phyloP scores from a whole-genome alignment of 2,329 filamentous ascomycete species.

The Cercospora sojina region DNA sequence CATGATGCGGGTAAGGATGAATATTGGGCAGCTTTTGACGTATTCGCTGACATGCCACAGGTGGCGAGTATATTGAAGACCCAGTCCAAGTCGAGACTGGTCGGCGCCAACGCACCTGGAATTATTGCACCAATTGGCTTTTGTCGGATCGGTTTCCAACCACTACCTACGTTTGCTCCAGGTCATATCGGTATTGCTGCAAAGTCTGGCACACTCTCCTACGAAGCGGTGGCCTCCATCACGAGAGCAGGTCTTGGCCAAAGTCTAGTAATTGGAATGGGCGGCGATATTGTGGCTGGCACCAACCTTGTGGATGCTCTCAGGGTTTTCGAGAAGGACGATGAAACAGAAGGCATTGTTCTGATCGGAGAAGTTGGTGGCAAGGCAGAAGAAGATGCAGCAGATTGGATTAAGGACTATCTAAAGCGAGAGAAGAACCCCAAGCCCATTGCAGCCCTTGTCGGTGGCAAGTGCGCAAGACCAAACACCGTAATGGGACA shows the following conservation, averaged over 20 bases:
- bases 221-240: constrained; percentile 74
- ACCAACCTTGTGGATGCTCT: constrained; percentile 73
- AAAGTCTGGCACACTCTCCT: constrained; percentile 78
- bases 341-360: constrained; percentile 69
- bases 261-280: constrained; percentile 74
- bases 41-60: constrained; percentile 36
- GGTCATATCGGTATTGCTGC: constrained; percentile 73
- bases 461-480: constrained; percentile 66
- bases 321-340: constrained; percentile 63
- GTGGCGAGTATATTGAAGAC: constrained; percentile 69
- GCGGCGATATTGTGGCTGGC: constrained; percentile 71
- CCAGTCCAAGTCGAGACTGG: constrained; percentile 68
- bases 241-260: constrained; percentile 73
- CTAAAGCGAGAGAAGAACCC: constrained; percentile 56
- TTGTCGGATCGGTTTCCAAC: constrained; percentile 75
- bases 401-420: constrained; percentile 71
- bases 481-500: constrained; percentile 73
- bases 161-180: constrained; percentile 67
- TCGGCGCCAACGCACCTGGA: constrained; percentile 78
- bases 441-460: constrained; percentile 73
- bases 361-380: constrained; percentile 73
- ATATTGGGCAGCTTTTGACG: background rate
- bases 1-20: constrained; percentile 61
- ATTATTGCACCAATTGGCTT: constrained; percentile 72
- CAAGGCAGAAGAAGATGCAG: constrained; percentile 67